Conservation (phyloP, 495 filamentous ascomycete genomes). For the Glonium stellatum region DNA sequence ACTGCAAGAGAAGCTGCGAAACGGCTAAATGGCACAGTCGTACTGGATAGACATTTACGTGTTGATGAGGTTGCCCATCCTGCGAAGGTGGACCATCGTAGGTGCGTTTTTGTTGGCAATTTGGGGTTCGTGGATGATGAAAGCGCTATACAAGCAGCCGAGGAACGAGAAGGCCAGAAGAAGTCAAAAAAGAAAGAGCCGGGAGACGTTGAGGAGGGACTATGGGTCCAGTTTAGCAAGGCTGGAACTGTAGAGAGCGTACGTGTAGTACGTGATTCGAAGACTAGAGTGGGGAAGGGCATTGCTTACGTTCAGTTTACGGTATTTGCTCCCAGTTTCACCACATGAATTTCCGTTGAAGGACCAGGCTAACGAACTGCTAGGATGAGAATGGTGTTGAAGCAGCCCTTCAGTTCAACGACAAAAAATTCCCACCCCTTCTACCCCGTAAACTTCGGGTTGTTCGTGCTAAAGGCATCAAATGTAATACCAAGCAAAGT, state of each 20-base stretch:
- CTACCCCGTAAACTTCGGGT: conserved; percentile 84
- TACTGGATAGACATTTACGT: conserved; percentile 82
- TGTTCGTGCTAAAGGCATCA: conserved; percentile 67
- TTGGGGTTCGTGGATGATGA: conserved; percentile 91
- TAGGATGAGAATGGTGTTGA: conserved; percentile 82
- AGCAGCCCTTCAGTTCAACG: conserved; percentile 73
- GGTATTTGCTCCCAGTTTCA: conserved; percentile 30
- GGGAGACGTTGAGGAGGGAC: conserved; percentile 86
- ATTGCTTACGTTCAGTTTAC: conserved; percentile 94
- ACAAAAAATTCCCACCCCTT: conserved; percentile 87
- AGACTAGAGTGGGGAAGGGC: conserved; percentile 90
- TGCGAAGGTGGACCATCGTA: conserved; percentile 66
- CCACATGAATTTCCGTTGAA: too few relatives aligned
- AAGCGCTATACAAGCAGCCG: conserved; percentile 46
- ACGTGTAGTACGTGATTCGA: conserved; percentile 80
- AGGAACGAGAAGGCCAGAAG: conserved; percentile 53
- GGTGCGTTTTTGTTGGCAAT: conserved; percentile 96
- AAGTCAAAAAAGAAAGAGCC: conserved; percentile 60
- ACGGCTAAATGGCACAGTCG: conserved; percentile 71
- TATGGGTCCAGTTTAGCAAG: conserved; percentile 80
- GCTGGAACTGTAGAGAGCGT: conserved; percentile 86
- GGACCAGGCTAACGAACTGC: background rate
- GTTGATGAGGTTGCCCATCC: conserved; percentile 90
- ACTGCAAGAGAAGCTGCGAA: conserved; percentile 70
- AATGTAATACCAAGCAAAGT: conserved; percentile 53